phyloP scores from a whole-genome alignment of 768 basidiomycete genomes.

The Mycena haematopus region DNA sequence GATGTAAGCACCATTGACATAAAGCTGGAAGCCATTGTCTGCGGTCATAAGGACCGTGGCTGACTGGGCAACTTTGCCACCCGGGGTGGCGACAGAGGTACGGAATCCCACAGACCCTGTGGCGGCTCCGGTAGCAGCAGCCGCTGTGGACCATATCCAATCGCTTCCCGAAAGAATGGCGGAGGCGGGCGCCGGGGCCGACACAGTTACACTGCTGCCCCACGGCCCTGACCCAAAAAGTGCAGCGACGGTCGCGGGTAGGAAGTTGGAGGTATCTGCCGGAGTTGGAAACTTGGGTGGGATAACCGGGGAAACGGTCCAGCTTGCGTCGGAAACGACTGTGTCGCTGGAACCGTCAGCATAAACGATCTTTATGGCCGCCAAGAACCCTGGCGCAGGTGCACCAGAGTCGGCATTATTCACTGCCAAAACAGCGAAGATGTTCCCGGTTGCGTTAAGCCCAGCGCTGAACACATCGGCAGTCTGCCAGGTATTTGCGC shows the following conservation, averaged over 20 bases:
- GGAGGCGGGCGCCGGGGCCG: not conserved
- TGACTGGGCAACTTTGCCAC: conserved; percentile 15
- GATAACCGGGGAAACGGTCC: conserved; percentile 8
- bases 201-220: conserved; percentile 5
- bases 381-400: conserved; percentile 13
- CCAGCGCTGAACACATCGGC: conserved; percentile 11
- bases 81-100: conserved; percentile 17
- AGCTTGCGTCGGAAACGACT: conserved; percentile 16
- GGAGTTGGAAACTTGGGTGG: conserved; percentile 18
- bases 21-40: conserved; percentile 22
- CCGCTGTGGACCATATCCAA: conserved; percentile 22
- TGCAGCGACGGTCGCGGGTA: not conserved
- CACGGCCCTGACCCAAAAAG: conserved; percentile 17
- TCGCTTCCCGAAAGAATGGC: conserved; percentile 4
- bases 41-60: conserved; percentile 11
- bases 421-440: conserved; percentile 15
- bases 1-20: conserved; percentile 14
- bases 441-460: conserved; percentile 8
- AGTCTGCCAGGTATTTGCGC: conserved; percentile 14
- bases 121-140: conserved; percentile 4
- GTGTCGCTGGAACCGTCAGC: conserved; percentile 14
- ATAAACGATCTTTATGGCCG: conserved; percentile 15
- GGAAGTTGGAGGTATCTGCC: not conserved
- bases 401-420: conserved; percentile 8
- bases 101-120: conserved; percentile 23